Base-by-base conservation (phyloP, 1,139 yeast species). In the Blastobotrys arbuscula region DNA sequence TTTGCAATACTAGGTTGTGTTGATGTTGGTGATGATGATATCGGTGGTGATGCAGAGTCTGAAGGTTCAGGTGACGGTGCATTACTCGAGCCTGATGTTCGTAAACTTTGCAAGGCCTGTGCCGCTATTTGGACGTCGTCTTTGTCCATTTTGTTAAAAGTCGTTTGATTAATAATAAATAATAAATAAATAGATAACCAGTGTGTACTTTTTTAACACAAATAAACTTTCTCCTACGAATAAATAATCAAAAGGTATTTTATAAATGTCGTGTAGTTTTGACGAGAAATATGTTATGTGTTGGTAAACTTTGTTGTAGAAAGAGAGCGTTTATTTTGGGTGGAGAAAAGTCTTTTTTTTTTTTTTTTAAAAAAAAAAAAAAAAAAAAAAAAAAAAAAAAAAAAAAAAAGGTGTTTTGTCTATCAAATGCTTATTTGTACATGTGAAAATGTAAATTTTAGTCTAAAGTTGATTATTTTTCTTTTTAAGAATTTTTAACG, bases 121-220 rank as follows among this genome's bases (percentile, higher is more conserved):
- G 53, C 53, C 10, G 53, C 53, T 15, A 50, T 39, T 28, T 46
- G 51, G 12, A 50, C 50, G 28, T 50, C 53, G 40, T 45, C 39
- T 19, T 23, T 28, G n/a, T 20, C n/a, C 2, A 28, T 3, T n/a
- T n/a, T n/a, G n/a, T n/a, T n/a, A n/a, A 6, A 33, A 6, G 8
- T 33, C 19, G 16, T 33, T 6, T n/a, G 19, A 33, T 15, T n/a
- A 33, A 10, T 15, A 33, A 9, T 15, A 7, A 33, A n/a, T 6
- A 33, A 33, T n/a, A 33, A 33, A 16, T n/a, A 33, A 16, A 28
- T 9, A 13, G 31, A 10, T 28, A 28, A 28, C 9, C 9, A 28
- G 13, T 28, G 13, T 13, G 13, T 9, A 9, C 13, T 13, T 13
- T 28, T 28, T 28, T 28, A 9, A 28, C 13, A 9, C 9, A 28